Conservation (phyloP, 495 filamentous ascomycete genomes). For the Thermothielavioides terrestris region DNA sequence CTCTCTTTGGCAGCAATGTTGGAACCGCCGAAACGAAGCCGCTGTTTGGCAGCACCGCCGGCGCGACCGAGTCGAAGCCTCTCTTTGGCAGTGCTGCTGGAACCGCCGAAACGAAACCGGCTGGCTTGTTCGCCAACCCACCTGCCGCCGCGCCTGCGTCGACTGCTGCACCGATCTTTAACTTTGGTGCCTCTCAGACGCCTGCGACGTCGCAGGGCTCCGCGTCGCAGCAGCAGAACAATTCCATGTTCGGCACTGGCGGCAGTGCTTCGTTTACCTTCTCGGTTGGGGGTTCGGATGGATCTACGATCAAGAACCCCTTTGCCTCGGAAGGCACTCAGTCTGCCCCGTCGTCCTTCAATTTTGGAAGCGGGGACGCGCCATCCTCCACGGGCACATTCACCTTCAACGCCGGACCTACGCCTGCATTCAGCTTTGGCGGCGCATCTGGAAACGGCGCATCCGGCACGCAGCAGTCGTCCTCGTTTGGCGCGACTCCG, state of each 20-base stretch:
- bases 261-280: slow-evolving; percentile 32
- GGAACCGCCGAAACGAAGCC: slow-evolving; percentile 8
- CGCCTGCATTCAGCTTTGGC: slow-evolving; percentile 27
- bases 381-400: slow-evolving; percentile 18
- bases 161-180: slow-evolving; percentile 16
- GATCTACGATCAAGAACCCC: slow-evolving; percentile 32
- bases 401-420: slow-evolving; percentile 18
- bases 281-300: slow-evolving; percentile 24
- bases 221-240: slow-evolving; percentile 11
- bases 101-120: slow-evolving; percentile 11
- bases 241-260: slow-evolving; percentile 17
- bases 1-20: slow-evolving; percentile 11
- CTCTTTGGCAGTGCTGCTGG: slow-evolving; percentile 13
- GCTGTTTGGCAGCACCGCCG: slow-evolving; percentile 12
- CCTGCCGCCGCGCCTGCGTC: slow-evolving; percentile 10
- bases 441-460: slow-evolving; percentile 15
- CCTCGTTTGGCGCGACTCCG: slow-evolving; percentile 9
- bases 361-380: slow-evolving; percentile 25
- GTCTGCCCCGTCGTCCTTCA: slow-evolving; percentile 30
- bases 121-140: slow-evolving; percentile 9
- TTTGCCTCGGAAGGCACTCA: slow-evolving; percentile 26
- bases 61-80: slow-evolving; percentile 7
- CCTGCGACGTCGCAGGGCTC: slow-evolving; percentile 22
- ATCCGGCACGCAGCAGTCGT: slow-evolving; percentile 11
- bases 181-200: slow-evolving; percentile 23